phyloP scores from a whole-genome alignment of 2,329 filamentous ascomycete genomes.

The Chaetomium sp. region DNA sequence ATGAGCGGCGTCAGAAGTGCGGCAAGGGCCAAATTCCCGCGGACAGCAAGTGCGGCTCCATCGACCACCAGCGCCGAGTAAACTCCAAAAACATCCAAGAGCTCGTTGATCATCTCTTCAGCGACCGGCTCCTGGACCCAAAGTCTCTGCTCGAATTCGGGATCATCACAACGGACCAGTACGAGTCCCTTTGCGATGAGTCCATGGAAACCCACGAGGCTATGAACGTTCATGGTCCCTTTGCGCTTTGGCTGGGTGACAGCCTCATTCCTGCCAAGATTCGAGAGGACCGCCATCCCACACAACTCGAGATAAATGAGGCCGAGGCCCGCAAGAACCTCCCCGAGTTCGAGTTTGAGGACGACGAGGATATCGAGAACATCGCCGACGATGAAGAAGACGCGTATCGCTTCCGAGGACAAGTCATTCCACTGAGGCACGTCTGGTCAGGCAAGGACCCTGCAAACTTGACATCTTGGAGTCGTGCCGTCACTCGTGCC shows the following conservation, averaged over 20 bases:
- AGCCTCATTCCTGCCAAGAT: constrained; percentile 48
- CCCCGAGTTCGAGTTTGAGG: constrained; percentile 58
- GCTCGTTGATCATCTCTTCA: constrained; percentile 46
- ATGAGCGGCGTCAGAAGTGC: constrained; percentile 54
- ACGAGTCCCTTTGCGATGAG: constrained; percentile 60
- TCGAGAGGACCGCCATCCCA: constrained; percentile 37
- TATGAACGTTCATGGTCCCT: constrained; percentile 29
- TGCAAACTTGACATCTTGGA: constrained; percentile 26
- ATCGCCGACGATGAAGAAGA: constrained; percentile 43
- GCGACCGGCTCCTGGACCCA: constrained; percentile 53
- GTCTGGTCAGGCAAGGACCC: constrained; percentile 43
- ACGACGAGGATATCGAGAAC: constrained; percentile 45
- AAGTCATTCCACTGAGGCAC: constrained; percentile 47
- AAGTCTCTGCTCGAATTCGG: constrained; percentile 55
- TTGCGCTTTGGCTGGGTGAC: constrained; percentile 55
- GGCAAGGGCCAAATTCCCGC: constrained; percentile 18
- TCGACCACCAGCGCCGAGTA: constrained; percentile 38
- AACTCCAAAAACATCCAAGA: constrained; percentile 44
- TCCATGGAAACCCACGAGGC: constrained; percentile 38
- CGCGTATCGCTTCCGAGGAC: constrained; percentile 49
- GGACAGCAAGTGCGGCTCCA: constrained; percentile 34
- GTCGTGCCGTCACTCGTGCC: constrained; percentile 21
- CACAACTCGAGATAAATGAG: constrained; percentile 47
- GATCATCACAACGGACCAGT: constrained; percentile 65
- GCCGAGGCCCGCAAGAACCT: constrained; percentile 21